phyloP scores from a whole-genome alignment of 129 eudicot genomes.

The Flaveria robusta region DNA sequence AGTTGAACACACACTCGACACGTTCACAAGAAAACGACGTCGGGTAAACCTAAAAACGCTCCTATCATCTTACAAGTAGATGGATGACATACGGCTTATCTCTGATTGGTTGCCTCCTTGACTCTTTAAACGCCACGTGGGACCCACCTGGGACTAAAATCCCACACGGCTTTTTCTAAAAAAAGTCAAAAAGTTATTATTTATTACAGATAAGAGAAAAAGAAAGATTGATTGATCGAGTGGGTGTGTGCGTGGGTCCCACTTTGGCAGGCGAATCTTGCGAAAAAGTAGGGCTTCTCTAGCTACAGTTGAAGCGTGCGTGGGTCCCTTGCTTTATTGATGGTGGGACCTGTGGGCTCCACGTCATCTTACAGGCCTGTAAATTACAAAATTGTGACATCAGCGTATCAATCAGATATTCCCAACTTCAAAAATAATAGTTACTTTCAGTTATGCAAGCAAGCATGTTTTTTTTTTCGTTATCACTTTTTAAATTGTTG shows the following conservation, averaged over 20 bases:
- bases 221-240: constrained; percentile 18
- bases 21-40: not conserved
- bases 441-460: too few relatives aligned
- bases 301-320: not conserved
- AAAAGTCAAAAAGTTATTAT: constrained; percentile 9
- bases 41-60: not conserved
- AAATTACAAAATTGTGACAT: not conserved
- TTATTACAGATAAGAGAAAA: constrained; percentile 15
- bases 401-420: not conserved
- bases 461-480: too few relatives aligned
- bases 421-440: too few relatives aligned
- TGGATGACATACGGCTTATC: constrained; percentile 1
- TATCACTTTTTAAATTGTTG: too few relatives aligned
- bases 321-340: constrained; percentile 3
- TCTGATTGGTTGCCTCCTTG: constrained; percentile 16
- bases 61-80: not conserved
- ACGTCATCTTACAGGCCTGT: too few relatives aligned
- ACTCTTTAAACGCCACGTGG: constrained; percentile 14
- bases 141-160: constrained; percentile 28
- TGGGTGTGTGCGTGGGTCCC: constrained; percentile 17
- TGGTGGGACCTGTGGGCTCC: not conserved
- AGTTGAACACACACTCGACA: not conserved
- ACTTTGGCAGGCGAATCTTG: constrained; percentile 23
- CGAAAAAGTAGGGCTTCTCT: constrained; percentile 9
- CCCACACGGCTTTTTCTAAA: constrained; percentile 17